phyloP scores from a whole-genome alignment of 2,329 filamentous ascomycete species.

The Thielaviopsis ethacetica region DNA sequence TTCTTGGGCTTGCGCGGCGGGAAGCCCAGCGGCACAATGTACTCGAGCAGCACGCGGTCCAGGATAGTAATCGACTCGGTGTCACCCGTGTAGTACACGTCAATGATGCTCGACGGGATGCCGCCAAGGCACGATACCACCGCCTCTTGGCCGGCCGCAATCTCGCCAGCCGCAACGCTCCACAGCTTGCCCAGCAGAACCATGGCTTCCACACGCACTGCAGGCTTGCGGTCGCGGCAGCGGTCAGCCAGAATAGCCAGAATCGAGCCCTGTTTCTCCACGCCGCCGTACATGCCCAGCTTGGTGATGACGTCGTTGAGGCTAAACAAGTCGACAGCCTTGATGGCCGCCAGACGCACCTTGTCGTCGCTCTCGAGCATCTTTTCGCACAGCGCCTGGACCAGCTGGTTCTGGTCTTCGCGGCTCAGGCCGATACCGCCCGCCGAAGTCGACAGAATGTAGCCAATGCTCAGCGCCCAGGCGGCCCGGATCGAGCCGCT shows the following conservation, averaged over 20 bases:
- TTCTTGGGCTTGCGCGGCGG: conserved; percentile 51
- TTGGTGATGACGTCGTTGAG: conserved; percentile 71
- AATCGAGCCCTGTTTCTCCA: conserved; percentile 61
- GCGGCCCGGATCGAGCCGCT: conserved; percentile 64
- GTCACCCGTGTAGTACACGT: conserved; percentile 82
- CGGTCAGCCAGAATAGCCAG: conserved; percentile 71
- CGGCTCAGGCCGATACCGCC: conserved; percentile 76
- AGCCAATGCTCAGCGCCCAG: conserved; percentile 71
- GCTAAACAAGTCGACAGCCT: conserved; percentile 63
- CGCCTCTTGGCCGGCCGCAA: conserved; percentile 64
- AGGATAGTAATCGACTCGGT: conserved; percentile 69
- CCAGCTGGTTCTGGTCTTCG: conserved; percentile 61
- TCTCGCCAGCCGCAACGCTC: conserved; percentile 82
- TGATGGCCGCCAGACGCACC: conserved; percentile 77
- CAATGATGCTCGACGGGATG: conserved; percentile 73
- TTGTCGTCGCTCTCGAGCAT: conserved; percentile 80
- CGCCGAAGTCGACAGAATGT: conserved; percentile 80
- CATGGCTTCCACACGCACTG: conserved; percentile 76
- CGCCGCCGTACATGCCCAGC: conserved; percentile 58
- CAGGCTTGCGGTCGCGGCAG: conserved; percentile 68
- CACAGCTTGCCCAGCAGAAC: conserved; percentile 70
- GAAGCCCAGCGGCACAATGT: conserved; percentile 74
- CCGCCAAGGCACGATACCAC: conserved; percentile 60
- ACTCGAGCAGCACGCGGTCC: conserved; percentile 73
- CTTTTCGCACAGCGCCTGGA: conserved; percentile 62